phyloP scores from a whole-genome alignment of 129 eudicot species.

The Logfia minima region DNA sequence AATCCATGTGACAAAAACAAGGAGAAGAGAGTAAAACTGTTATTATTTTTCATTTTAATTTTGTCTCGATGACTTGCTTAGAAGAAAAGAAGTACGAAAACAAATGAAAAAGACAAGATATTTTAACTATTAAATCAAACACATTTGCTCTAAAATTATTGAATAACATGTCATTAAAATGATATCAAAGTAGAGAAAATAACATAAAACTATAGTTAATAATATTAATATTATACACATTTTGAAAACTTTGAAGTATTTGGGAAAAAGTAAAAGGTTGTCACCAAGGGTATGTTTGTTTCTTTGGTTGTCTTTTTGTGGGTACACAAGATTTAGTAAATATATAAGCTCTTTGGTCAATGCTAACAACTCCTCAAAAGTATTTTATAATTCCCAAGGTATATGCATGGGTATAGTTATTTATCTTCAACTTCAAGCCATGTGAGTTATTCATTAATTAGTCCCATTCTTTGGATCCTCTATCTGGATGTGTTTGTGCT shows the following conservation, averaged over 20 bases:
- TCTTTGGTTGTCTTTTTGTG: conserved; percentile 59
- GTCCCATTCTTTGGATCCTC: conserved; percentile 22
- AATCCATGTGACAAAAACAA: too few species aligned
- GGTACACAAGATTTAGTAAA: neutral
- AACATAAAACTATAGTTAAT: neutral
- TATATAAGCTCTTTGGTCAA: conserved; percentile 29
- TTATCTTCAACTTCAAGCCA: conserved; percentile 11
- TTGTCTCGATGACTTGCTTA: too few species aligned
- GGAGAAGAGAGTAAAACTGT: too few species aligned
- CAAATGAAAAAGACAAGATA: too few species aligned
- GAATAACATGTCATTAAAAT: neutral
- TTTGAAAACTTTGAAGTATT: conserved; percentile 35
- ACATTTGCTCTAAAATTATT: too few species aligned
- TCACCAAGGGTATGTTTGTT: conserved; percentile 86
- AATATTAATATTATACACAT: neutral
- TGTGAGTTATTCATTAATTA: conserved; percentile 9
- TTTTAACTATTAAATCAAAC: too few species aligned
- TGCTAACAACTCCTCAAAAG: conserved; percentile 30
- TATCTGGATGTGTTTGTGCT: conserved; percentile 17
- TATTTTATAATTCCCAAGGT: conserved; percentile 26
- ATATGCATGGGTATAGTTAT: conserved; percentile 16
- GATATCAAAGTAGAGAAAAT: neutral
- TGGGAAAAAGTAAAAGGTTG: conserved; percentile 84
- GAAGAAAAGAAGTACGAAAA: too few species aligned
- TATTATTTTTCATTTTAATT: too few species aligned